Evolutionary conservation across 2,329 filamentous ascomycete species (phyloP).

Genomic region (Camillea tinctor): DNA sequence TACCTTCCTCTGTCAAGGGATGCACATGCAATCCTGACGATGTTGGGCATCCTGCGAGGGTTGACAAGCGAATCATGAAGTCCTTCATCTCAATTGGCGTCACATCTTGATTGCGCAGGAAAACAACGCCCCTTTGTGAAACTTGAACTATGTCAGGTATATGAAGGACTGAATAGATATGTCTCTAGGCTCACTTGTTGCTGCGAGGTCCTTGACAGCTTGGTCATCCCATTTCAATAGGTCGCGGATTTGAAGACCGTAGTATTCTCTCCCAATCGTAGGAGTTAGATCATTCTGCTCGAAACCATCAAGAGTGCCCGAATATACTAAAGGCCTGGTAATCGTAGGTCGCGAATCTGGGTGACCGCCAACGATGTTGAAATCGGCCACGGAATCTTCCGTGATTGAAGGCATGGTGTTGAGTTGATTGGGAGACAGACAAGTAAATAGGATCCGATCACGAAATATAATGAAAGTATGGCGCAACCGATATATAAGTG

Average conservation of each 20-base stretch:
- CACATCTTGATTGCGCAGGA: conserved; percentile 48
- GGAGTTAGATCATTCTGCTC: conserved; percentile 36
- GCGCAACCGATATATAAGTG: neutral
- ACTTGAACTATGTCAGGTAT: conserved; percentile 27
- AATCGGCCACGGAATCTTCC: neutral
- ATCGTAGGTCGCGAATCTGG: conserved; percentile 7
- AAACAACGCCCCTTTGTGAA: conserved; percentile 49
- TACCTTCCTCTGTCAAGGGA: conserved; percentile 51
- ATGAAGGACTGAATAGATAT: neutral
- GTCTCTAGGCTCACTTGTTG: conserved; percentile 22
- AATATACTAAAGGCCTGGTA: conserved; percentile 38
- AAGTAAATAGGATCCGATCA: conserved; percentile 1
- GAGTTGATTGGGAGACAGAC: neutral
- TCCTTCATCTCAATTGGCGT: conserved; percentile 44
- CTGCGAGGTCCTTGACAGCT: conserved; percentile 24
- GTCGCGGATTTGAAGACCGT: conserved; percentile 33
- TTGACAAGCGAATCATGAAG: conserved; percentile 43
- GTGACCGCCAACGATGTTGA: conserved; percentile 3
- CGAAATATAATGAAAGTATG: conserved; percentile 1
- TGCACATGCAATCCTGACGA: conserved; percentile 54
- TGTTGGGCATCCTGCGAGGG: conserved; percentile 44
- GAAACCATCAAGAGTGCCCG: conserved; percentile 41
- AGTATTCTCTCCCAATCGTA: conserved; percentile 35
- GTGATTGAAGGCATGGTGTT: conserved; percentile 5
- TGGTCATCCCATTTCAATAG: conserved; percentile 19